Conservation (phyloP, 495 filamentous ascomycete genomes). For the Podospora pseudoanserina region DNA sequence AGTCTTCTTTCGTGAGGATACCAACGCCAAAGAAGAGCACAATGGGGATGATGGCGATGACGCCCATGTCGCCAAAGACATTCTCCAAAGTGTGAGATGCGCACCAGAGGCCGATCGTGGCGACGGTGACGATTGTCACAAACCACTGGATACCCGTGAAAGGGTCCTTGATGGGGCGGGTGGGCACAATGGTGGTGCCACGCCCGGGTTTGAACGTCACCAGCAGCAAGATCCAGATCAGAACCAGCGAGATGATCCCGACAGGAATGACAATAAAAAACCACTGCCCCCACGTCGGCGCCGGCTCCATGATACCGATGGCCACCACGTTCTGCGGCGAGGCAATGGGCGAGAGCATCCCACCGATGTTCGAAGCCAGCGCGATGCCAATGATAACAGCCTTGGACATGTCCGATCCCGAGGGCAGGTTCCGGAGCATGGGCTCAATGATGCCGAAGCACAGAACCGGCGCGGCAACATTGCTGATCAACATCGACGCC, state of each 20-base stretch:
- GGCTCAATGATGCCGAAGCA: constrained; percentile 98
- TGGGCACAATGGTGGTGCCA: constrained; percentile 87
- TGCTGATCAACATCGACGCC: constrained; percentile 98
- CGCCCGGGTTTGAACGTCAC: constrained; percentile 77
- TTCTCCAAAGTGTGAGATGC: constrained; percentile 80
- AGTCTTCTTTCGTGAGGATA: constrained; percentile 98
- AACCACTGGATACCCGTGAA: constrained; percentile 93
- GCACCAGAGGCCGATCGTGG: constrained; percentile 91
- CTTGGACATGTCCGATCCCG: constrained; percentile 87
- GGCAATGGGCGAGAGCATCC: constrained; percentile 93
- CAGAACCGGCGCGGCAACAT: constrained; percentile 95
- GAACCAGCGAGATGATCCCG: constrained; percentile 79
- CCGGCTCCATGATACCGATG: constrained; percentile 86
- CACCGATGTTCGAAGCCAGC: constrained; percentile 90
- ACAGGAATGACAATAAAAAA: constrained; percentile 95
- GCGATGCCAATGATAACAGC: constrained; percentile 96
- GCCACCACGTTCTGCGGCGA: constrained; percentile 97
- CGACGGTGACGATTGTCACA: constrained; percentile 77
- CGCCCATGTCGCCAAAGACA: constrained; percentile 95
- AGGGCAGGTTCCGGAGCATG: constrained; percentile 85
- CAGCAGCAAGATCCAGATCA: constrained; percentile 87
- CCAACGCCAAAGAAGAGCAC: constrained; percentile 95
- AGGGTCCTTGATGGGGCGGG: constrained; percentile 78
- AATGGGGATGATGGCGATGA: constrained; percentile 93
- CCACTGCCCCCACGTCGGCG: constrained; percentile 89